phyloP scores from a whole-genome alignment of 2,329 filamentous ascomycete species.

The Hymenoscyphus linearis region DNA sequence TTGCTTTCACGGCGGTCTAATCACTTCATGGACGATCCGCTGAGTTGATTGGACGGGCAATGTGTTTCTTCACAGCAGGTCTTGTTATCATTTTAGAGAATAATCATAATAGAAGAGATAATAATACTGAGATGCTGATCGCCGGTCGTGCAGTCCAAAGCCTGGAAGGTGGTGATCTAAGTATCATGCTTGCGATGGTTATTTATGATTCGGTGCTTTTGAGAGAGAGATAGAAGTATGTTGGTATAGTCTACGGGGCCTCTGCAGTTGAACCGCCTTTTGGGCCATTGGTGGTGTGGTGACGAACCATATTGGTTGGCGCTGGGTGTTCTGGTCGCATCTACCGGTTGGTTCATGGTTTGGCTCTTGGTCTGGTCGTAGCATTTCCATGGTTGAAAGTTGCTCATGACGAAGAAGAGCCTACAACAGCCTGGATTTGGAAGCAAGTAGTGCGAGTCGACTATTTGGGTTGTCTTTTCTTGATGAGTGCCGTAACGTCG shows the following conservation, averaged over 20 bases:
- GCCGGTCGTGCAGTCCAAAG: constrained; percentile 44
- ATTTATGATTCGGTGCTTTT: neutral
- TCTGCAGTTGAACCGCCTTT: neutral
- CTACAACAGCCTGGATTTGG: constrained; percentile 24
- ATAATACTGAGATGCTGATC: constrained; percentile 40
- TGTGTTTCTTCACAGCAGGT: constrained; percentile 33
- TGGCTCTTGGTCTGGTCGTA: constrained; percentile 23
- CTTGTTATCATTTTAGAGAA: constrained; percentile 3
- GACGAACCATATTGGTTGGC: constrained; percentile 27
- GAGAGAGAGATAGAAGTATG: neutral
- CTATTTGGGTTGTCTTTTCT: neutral
- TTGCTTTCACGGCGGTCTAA: constrained; percentile 35
- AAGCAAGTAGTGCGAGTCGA: neutral
- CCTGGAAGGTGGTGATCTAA: neutral
- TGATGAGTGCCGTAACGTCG: neutral
- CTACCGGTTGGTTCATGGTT: constrained; percentile 13
- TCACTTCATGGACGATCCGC: constrained; percentile 46
- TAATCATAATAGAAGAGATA: constrained; percentile 27
- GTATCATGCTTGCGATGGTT: neutral
- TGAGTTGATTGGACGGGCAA: constrained; percentile 47
- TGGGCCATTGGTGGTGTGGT: neutral
- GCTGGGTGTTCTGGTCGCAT: constrained; percentile 52
- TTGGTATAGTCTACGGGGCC: neutral
- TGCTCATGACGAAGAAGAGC: constrained; percentile 18
- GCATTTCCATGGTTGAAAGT: constrained; percentile 30